These are phyloP conservation scores for Phytophthora fragariaefolia DNA, from an alignment of 352 stramenopile species.

Conservation along the genomic window DNA sequence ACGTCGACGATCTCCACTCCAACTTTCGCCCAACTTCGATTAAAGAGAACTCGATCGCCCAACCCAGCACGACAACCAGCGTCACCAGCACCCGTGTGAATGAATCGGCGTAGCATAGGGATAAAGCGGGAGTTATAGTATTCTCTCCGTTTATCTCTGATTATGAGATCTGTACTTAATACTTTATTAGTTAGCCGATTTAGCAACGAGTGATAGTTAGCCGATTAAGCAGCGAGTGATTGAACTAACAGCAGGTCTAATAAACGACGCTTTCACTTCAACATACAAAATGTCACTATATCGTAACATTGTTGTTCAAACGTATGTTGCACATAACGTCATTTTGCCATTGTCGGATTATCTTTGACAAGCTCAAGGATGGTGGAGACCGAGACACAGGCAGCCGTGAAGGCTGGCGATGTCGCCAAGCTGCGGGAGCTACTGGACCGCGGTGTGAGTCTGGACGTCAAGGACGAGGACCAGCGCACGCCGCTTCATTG, in stretches of 20 bases:
- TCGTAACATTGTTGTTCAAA: not conserved
- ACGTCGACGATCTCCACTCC: conserved; percentile 17
- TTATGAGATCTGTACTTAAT: no score
- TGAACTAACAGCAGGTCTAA: no score
- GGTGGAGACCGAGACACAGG: conserved; percentile 38
- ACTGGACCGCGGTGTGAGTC: conserved; percentile 31
- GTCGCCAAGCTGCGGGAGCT: conserved; percentile 42
- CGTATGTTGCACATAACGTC: not conserved
- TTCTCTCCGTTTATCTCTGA: no score
- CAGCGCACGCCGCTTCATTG: conserved; percentile 78
- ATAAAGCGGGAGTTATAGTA: no score
- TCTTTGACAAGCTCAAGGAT: not conserved
- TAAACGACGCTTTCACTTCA: not conserved
- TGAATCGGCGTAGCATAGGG: not conserved
- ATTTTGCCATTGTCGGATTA: not conserved
- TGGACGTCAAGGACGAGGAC: conserved; percentile 74
- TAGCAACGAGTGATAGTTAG: no score
- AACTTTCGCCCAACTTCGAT: conserved; percentile 18
- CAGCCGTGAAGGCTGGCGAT: conserved; percentile 38
- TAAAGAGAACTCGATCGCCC: conserved; percentile 26
- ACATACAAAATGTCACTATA: not conserved
- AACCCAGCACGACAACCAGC: conserved; percentile 4
- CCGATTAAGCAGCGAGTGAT: not conserved
- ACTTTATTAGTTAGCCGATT: no score
- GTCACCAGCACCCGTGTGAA: not conserved